Evolutionary conservation across 2,329 filamentous ascomycete species (phyloP), one percentile per base, ranked within the genome.

Genomic region (Neurospora sp.): DNA sequence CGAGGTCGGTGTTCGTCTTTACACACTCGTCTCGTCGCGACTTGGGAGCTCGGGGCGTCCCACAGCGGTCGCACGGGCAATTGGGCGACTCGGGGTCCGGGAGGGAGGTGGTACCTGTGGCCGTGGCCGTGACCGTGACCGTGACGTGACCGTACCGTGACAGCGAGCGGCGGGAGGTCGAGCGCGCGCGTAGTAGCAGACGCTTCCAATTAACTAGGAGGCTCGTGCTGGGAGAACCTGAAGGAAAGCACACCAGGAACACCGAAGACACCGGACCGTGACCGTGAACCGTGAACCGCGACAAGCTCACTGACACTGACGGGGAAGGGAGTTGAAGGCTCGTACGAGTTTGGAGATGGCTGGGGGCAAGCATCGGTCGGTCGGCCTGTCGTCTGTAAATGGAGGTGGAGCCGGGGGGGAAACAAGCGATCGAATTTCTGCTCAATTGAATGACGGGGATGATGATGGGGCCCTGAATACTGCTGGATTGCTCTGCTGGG

Each of bases 321-420:
- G 38, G 71, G 70, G 40, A 70, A 73, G 77, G 76, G 75, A 78
- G 76, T 79, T 75, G 77, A 75, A 70, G 71, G 52, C 52, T 62
- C 52, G 74, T 80, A 36, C 79, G 79, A 78, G 77, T 75, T 76
- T 78, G 76, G 75, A 76, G 78, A 83, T 82, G 82, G 83, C 81
- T 83, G 81, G 82, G 77, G 76, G 46, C 46, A 74, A 78, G 78
- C 80, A 82, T 82, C 78, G 77, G 74, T 67, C 28, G 67, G 67
- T 33, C 46, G 46, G 46, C 46, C 46, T 58, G 46, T 33, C 46
- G 46, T 58, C 46, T 58, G 46, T 58, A 58, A 58, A 58, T 70
- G 58, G 78, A 75, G 77, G 78, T 76, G 76, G 76, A 76, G 74
- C 73, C 73, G 72, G 68, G 46, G 73, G 74, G 74, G 66, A 70